Evolutionary conservation across 2,329 filamentous ascomycete species (phyloP).

Genomic region (Cladosporium sp.): DNA sequence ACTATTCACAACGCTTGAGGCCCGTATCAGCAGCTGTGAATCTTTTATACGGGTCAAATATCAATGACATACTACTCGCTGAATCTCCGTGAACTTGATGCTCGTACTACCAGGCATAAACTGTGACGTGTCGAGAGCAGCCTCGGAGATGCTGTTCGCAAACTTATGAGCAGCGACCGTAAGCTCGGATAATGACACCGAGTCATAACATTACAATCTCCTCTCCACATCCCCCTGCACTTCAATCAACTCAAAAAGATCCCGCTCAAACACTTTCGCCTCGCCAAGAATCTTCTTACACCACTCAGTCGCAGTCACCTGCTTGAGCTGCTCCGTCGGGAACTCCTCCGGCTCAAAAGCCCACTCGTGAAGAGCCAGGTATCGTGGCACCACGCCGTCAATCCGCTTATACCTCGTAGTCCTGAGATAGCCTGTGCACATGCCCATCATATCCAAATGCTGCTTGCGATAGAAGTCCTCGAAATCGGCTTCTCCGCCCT

Average conservation of each 20-base stretch:
- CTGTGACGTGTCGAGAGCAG: no score
- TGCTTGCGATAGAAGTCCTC: slow-evolving; percentile 29
- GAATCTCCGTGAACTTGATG: no score
- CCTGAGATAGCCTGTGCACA: slow-evolving; percentile 20
- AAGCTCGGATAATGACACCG: no score
- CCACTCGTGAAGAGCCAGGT: slow-evolving; percentile 24
- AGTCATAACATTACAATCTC: slow-evolving; percentile 9
- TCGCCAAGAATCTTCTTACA: slow-evolving; percentile 21
- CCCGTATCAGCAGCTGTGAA: no score
- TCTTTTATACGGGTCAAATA: no score
- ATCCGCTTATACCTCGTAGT: slow-evolving; percentile 22
- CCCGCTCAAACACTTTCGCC: slow-evolving; percentile 17
- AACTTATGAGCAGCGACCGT: no score
- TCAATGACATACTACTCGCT: no score
- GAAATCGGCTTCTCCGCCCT: slow-evolving; percentile 22
- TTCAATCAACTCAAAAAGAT: slow-evolving; percentile 20
- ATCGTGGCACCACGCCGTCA: slow-evolving; percentile 15
- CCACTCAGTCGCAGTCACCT: slow-evolving; percentile 22
- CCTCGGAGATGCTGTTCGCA: no score
- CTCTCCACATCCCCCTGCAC: slow-evolving; percentile 12
- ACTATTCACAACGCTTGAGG: no score
- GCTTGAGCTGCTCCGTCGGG: slow-evolving; percentile 20
- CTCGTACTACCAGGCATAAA: no score
- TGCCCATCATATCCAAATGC: slow-evolving; percentile 23
- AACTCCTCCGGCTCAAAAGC: slow-evolving; percentile 17